Base-by-base conservation (phyloP, 768 basidiomycete species). In the Boletus pseudo-olivaceus region DNA sequence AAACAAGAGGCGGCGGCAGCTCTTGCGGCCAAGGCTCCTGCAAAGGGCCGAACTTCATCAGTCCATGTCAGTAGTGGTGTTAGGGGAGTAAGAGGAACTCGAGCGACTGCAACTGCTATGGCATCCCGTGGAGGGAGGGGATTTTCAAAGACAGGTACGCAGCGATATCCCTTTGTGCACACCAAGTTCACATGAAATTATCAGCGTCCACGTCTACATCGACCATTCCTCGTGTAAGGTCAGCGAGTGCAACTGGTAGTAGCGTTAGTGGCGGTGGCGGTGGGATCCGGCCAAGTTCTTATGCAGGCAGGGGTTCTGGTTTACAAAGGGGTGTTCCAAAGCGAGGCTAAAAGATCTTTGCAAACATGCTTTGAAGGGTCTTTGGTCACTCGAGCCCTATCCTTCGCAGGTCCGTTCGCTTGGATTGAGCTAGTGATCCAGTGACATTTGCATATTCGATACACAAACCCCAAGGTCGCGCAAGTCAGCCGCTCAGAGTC, bases 31-130 rank as follows among this genome's bases (percentile, higher is more conserved):
- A 72, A 68, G 40, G 47, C 51, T 12, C 55, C 63, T n/a, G 27
- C 54, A 15, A 70, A 51, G 71, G 26, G 81, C 77, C 75, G 76
- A 34, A 81, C 84, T 51, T 47, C 47, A 10, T 76, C 72, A 40
- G 72, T 68, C 37, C 60, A 68, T 6, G 64, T 66, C 43, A 75
- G 81, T 23, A 86, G 87, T 33, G 80, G 82, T 15, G 80, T 88
- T 3, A 71, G 86, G 62, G 89, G 88, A 8, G 83, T 88, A 30
- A 79, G 87, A 50, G 89, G 87, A 4, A 92, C 83, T 6, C 77
- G 84, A 41, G 85, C 82, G 2, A 87, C 82, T 12, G 67, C 82
- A 75, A 78, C 67, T 12, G 70, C 68, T 11, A 70, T 64, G 62
- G 70, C 69, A 4, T 62, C 68, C 26, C 69, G 75, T 79, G 82